Evolutionary conservation across 352 stramenopile genomes (phyloP), one percentile per base, ranked within the genome.

Genomic region (Pythium utonaiense): DNA sequence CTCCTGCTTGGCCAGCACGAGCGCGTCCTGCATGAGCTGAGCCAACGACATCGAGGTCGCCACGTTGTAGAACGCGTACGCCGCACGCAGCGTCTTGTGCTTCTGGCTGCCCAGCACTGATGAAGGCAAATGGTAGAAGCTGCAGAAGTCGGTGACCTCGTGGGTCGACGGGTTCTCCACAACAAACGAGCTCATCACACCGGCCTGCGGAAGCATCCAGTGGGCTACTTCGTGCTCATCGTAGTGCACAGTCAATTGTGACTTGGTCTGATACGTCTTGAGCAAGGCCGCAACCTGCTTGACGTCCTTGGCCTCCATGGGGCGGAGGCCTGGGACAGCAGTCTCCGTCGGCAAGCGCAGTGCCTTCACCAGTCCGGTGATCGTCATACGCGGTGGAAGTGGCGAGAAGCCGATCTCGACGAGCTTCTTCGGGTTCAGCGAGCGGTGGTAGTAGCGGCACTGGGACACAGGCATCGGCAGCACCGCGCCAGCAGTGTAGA

Each of bases 31-130:
- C 82, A 93, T 88, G 47, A 93, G 64, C 57, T 83, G 27, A 16
- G 55, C 53, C 16, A 91, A 72, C 36, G 74, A 44, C 59, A 90
- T 71, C 13, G 78, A 83, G 16, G 71, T 92, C 28, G 80, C 82
- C 49, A 90, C 78, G 64, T 99, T 99, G 82, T 99, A 99, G 66
- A 98, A 99, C 54, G 91, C 97, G 76, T 99, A 99, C n/a, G 93
- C 97, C 1, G 97, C 97, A 70, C 91, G 88, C n/a, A 99, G 83
- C 42, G 86, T 97, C 34, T 88, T 83, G 78, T 99, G 89, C 75
- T 98, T 98, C 28, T 85, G 66, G 73, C 99, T 85, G 47, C 91
- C 86, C 31, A 99, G 90, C 58, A 99, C 91, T 0, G 95, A 97
- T 21, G 90, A 98, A 40, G 96, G 95, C 53, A 99, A 70, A 70